Base-by-base conservation (phyloP, 163 green algal genomes). In the Smithsoniella earleae region DNA sequence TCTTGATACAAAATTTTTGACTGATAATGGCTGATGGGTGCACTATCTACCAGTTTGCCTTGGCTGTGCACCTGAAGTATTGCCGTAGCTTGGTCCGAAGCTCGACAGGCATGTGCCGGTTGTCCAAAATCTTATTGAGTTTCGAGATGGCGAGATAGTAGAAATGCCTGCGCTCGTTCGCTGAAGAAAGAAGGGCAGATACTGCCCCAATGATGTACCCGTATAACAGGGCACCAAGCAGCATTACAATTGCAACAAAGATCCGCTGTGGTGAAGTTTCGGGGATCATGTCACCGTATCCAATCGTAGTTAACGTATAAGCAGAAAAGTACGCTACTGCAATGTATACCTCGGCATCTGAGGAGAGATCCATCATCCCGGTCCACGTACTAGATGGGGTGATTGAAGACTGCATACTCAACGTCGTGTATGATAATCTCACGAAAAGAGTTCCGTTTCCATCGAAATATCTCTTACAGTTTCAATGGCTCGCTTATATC, bases 181-280 rank as follows among this genome's bases (percentile, higher is more conserved):
- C 58, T 45, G 16, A 22, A 13, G n/a, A 8, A 30, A 40, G 58
- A 5, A 69, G 58, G 5, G 58, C 58, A 28, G 58, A 69, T n/a
- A 69, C 58, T 10, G 58, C 58, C 6, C 58, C 58, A 34, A 38
- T 69, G 16, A 69, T 69, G 58, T 69, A 49, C 25, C 58, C 58
- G 43, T 69, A 69, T 40, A 69, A 3, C 10, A 40, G 16, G 38
- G 58, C 58, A 36, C 58, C 58, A 69, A 30, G 20, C 25, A 69
- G 20, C 58, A 69, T 65, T 8, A 65, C 1, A 0, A 69, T 16
- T 43, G 25, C 34, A 18, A 69, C 58, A 69, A 69, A 69, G 6
- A 69, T 13, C 22, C 58, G 25, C 25, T 45, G 58, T 43, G 58
- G 30, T 43, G 58, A 5, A 20, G 25, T 69, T 36, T 69, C 25